Conservation (phyloP, 352 stramenopile species). For the Elongisporangium prolatum region DNA sequence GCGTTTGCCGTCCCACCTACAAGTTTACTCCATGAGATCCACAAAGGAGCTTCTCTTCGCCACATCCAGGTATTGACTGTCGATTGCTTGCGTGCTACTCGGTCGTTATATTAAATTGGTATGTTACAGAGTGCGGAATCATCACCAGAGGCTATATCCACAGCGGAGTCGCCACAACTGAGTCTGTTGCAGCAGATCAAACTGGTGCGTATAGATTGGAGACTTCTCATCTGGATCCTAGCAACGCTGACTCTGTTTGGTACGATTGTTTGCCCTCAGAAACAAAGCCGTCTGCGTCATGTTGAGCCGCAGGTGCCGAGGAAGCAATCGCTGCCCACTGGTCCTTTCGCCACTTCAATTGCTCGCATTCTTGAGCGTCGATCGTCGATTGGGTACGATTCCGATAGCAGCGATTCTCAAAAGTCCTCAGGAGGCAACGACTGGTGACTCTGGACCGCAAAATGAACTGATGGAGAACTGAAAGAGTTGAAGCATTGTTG, state of each 20-base stretch:
- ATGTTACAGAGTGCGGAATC: neutral
- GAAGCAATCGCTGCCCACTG: slow-evolving; percentile 1
- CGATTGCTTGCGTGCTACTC: neutral
- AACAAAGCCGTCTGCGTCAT: slow-evolving; percentile 37
- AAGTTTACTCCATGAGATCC: slow-evolving; percentile 29
- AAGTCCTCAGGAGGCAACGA: slow-evolving; percentile 14
- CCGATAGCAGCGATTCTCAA: slow-evolving; percentile 30
- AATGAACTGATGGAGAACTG: neutral
- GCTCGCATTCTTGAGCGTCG: slow-evolving; percentile 57
- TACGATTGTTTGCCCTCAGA: slow-evolving; percentile 13
- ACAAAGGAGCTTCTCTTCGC: slow-evolving; percentile 21
- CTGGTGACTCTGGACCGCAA: slow-evolving; percentile 4
- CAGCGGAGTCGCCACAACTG: slow-evolving; percentile 13
- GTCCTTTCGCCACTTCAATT: slow-evolving; percentile 52
- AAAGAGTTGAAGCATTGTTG: no score
- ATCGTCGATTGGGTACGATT: slow-evolving; percentile 54
- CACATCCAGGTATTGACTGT: slow-evolving; percentile 7
- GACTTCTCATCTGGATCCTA: neutral
- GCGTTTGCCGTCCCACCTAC: slow-evolving; percentile 9
- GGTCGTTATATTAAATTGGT: neutral
- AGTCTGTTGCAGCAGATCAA: slow-evolving; percentile 52
- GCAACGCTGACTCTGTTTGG: neutral
- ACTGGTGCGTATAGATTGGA: slow-evolving; percentile 9
- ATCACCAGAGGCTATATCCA: slow-evolving; percentile 3
- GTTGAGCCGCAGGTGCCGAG: slow-evolving; percentile 18